Conservation (phyloP, 768 basidiomycete genomes). For the Tricholoma sp. region DNA sequence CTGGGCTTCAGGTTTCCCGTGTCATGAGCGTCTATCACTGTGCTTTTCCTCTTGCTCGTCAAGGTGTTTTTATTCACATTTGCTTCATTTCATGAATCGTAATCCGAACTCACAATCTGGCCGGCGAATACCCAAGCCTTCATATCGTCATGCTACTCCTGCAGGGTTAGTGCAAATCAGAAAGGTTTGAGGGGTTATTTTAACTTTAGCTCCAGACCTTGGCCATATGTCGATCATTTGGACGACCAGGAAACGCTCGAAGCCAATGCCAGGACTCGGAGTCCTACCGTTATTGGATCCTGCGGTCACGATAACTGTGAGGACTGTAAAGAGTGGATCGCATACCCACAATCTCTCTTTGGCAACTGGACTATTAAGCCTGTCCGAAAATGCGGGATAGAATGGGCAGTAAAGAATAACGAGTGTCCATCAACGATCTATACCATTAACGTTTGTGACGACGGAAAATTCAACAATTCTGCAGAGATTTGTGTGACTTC, state of each 20-base stretch:
- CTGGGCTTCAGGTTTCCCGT: no score
- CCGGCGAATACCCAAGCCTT: neutral
- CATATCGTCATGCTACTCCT: neutral
- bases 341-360: slow-evolving; percentile 43
- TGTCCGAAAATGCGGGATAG: slow-evolving; percentile 35
- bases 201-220: neutral
- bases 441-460: slow-evolving; percentile 33
- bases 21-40: no score
- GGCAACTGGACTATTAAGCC: slow-evolving; percentile 53
- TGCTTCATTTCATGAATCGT: no score
- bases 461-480: slow-evolving; percentile 31
- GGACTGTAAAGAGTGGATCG: slow-evolving; percentile 20
- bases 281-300: neutral
- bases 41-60: no score
- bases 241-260: neutral
- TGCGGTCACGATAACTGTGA: neutral
- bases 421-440: slow-evolving; percentile 25
- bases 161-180: neutral
- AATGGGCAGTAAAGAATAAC: slow-evolving; percentile 21
- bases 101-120: no score
- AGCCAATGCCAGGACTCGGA: neutral
- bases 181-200: neutral
- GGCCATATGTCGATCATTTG: neutral
- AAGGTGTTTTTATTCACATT: no score
- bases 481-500: slow-evolving; percentile 16